Percentiles rank a stretch among this genome's conserved stretches.
phyloP scores from a whole-genome alignment of 495 filamentous ascomycete species.

The Xylaria cubensis region DNA sequence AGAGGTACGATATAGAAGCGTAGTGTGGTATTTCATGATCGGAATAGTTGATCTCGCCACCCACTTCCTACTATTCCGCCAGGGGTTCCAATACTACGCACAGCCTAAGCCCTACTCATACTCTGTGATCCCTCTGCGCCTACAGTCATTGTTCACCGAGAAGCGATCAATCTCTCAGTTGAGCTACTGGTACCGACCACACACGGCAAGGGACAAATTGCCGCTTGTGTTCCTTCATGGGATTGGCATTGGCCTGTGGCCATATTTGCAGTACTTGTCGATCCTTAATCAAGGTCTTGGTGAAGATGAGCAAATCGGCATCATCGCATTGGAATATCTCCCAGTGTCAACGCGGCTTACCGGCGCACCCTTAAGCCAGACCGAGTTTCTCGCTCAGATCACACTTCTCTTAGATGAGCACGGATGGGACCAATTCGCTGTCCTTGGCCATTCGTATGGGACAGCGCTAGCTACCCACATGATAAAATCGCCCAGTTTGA shows the following conservation, averaged over 20 bases:
- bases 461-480: conserved; percentile 67
- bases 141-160: conserved; percentile 49
- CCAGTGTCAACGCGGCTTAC: conserved; percentile 68
- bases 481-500: conserved; percentile 52
- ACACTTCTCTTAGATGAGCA: conserved; percentile 59
- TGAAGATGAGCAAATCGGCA: conserved; percentile 59
- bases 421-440: conserved; percentile 55
- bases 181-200: conserved; percentile 70
- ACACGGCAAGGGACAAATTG: conserved; percentile 58
- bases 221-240: conserved; percentile 73
- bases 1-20: conserved; percentile 63
- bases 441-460: conserved; percentile 69
- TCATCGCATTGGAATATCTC: conserved; percentile 70
- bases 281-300: conserved; percentile 49
- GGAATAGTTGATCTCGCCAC: conserved; percentile 46
- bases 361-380: conserved; percentile 48
- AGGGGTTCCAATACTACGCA: conserved; percentile 57
- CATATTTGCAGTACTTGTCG: conserved; percentile 63
- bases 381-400: conserved; percentile 60
- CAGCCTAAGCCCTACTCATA: conserved; percentile 47
- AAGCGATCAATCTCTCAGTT: conserved; percentile 55
- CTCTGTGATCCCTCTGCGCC: conserved; percentile 64
- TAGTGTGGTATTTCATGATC: conserved; percentile 66
- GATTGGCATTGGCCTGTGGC: conserved; percentile 71
- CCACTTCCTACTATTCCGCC: conserved; percentile 47